A percentile compares a stretch with the other conserved stretches of the same genome.
Evolutionary conservation across 805 yeast genomes (phyloP).

Genomic region (Phaffomyces antillensis): DNA sequence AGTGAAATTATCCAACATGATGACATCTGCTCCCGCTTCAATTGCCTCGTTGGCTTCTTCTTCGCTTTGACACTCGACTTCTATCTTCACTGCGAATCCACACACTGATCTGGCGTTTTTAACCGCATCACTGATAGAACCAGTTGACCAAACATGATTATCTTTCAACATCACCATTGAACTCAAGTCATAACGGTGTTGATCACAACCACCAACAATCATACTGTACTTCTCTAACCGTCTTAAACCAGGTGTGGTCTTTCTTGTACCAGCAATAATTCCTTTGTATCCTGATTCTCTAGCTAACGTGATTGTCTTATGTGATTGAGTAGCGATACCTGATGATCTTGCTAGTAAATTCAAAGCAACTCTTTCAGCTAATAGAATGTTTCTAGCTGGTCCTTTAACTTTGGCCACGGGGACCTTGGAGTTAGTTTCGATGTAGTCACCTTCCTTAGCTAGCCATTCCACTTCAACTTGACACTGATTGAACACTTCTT

Average conservation of each 20-base stretch:
- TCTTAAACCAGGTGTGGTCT: conserved; percentile 95
- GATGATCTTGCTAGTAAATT: conserved; percentile 77
- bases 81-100: conserved; percentile 86
- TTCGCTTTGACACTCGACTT: conserved; percentile 84
- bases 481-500: conserved; percentile 77
- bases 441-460: conserved; percentile 57
- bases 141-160: conserved; percentile 88
- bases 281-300: conserved; percentile 67
- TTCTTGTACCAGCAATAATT: conserved; percentile 89
- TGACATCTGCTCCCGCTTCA: conserved; percentile 89
- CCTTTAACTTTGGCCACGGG: conserved; percentile 77
- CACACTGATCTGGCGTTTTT: conserved; percentile 67
- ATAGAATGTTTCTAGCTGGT: conserved; percentile 67
- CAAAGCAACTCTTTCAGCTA: conserved; percentile 82
- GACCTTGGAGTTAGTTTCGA: conserved; percentile 51
- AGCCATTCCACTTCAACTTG: conserved; percentile 67
- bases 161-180: conserved; percentile 96
- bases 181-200: conserved; percentile 85
- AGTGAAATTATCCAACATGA: conserved; percentile 86
- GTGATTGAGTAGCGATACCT: conserved; percentile 79
- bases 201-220: conserved; percentile 92
- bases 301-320: conserved; percentile 51
- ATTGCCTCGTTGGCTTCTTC: conserved; percentile 90
- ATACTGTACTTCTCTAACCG: conserved; percentile 85
- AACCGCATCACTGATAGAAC: conserved; percentile 85